These are phyloP conservation scores for Lepidium sativum DNA, from an alignment of 345 rosid genomes.

Conservation along the genomic window DNA sequence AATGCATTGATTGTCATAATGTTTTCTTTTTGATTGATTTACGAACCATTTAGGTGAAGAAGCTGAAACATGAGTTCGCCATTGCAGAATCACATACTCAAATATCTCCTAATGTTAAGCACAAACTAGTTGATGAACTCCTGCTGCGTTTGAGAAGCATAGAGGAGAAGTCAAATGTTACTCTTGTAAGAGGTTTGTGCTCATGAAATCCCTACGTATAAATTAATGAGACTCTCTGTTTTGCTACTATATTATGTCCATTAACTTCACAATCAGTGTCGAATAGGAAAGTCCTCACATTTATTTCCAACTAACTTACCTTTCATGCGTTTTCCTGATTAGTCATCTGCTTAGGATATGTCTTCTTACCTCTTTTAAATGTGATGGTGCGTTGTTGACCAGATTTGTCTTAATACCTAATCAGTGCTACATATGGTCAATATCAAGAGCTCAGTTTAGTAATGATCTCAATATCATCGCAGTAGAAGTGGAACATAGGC, in stretches of 20 bases:
- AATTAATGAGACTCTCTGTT: background rate
- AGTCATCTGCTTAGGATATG: background rate
- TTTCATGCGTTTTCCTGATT: background rate
- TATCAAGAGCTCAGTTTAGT: background rate
- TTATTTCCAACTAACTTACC: background rate
- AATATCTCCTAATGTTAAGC: slow-evolving; percentile 46
- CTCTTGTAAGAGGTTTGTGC: slow-evolving; percentile 55
- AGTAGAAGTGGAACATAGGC: background rate
- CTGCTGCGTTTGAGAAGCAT: slow-evolving; percentile 46
- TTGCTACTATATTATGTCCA: background rate
- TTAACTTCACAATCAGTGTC: background rate
- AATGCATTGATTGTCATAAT: background rate
- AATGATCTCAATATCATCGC: background rate
- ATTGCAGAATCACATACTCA: slow-evolving; percentile 32
- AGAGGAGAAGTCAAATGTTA: slow-evolving; percentile 34
- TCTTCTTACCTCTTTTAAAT: background rate
- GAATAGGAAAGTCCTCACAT: background rate
- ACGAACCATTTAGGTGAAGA: slow-evolving; percentile 41
- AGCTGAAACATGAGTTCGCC: slow-evolving; percentile 37
- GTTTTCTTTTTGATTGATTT: background rate
- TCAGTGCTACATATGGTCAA: background rate
- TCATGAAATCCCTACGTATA: background rate
- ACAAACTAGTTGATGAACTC: slow-evolving; percentile 61
- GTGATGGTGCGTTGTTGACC: background rate
- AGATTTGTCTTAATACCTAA: background rate